Base-by-base conservation (phyloP, 495 filamentous ascomycete species). In the Neurospora hispaniola region DNA sequence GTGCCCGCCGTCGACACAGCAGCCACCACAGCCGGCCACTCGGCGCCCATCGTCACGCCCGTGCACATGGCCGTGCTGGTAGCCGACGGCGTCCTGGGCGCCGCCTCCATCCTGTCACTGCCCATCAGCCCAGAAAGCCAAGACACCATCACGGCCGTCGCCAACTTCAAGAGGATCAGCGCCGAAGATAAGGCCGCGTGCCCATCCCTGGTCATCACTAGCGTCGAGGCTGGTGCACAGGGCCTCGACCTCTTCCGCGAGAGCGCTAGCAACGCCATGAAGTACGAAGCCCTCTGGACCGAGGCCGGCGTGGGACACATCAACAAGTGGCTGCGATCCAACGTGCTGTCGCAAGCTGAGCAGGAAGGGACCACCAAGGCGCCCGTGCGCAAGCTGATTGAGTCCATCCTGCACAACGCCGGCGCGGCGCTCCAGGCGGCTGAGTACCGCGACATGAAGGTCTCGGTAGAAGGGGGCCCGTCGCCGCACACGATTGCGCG, bases 21-120 rank as follows among this genome's bases (percentile, higher is more conserved):
- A 12, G 87, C 84, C 14, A 90, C 90, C 59, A 81, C 83, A 68
- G 86, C 84, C 12, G 90, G 89, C 18, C 86, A 86, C 71, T 83
- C 88, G 68, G 87, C 87, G 31, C 80, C 90, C 44, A 84, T 97
- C 12, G 88, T 89, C 11, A 93, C 94, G 71, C 94, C 96, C 0
- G 93, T 97, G 18, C 96, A 99, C 76, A 91, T 90, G 79, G 88
- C 90, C 11, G 80, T 98, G 35, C 74, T 98, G 16, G 89, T 96
- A 42, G 90, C 89, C 4, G 86, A 90, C 54, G 94, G 93, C 0
- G 75, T 88, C 20, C 35, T 77, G 11, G 87, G 86, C 18, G 85
- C 84, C 5, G 79, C 81, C 23, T 75, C 78, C 16, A 72, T 87
- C 42, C 71, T 84, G 41, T 72, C 79, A 18, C 78, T 83, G 69